Evolutionary conservation across 805 yeast species (phyloP), one percentile per base, ranked within the genome.

Genomic region (Cyberlindnera japonica): DNA sequence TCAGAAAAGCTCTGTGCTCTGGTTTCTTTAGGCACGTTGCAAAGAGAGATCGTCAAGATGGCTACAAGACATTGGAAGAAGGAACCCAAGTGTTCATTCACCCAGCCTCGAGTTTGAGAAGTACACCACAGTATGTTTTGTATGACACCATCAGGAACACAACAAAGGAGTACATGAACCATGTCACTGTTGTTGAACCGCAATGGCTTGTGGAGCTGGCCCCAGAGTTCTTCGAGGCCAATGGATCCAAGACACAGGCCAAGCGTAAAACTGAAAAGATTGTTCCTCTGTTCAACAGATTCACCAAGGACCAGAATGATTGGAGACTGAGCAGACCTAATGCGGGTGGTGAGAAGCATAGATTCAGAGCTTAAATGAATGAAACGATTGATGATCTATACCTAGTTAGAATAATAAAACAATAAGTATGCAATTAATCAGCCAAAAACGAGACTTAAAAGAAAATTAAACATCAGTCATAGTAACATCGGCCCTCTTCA

Each of bases 161-260:
- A 0, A 75, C 84, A 13, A 80, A 81, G 55, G 98, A 91, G 68
- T 93, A 85, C 56, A 88, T 91, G 96, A 84, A 93, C 41, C 88
- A 88, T 51, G 81, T 83, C 21, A 83, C 90, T 14, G 74, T 75
- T n/a, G 77, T 93, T 25, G 89, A 88, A 37, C 85, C 95, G 0
- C 71, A 70, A 47, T 86, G 96, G 96, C 65, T 91, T 23, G 64
- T 77, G 34, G 75, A 82, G 60, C 47, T 56, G 34, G 88, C 90
- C 7, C 87, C 90, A 4, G 78, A 75, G 32, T 88, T 81, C 61
- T 91, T 83, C 70, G 77, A 77, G 55, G 72, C 70, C 14, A 73
- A 59, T 66, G 38, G 67, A 62, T 47, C 49, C 68, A 44, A 72
- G 77, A 52, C 72, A 69, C 43, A 65, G 73, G 51, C 48, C 3